Percentiles rank a stretch among this genome's conserved stretches.
These are phyloP conservation scores for Laguncularia racemosa DNA, from an alignment of 345 rosid species.

Conservation along the genomic window DNA sequence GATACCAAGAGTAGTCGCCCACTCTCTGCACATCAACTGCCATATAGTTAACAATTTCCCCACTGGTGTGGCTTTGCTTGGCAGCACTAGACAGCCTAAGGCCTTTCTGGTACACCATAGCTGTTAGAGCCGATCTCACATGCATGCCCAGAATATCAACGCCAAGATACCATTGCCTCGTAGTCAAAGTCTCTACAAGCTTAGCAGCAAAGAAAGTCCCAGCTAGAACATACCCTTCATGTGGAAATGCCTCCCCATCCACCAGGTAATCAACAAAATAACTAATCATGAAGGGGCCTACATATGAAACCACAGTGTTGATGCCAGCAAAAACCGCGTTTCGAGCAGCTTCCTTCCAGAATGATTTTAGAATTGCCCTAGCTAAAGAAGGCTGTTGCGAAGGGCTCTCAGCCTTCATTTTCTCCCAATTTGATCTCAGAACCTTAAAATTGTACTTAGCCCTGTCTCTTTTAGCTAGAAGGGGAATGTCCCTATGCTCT, in stretches of 20 bases:
- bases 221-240: constrained; percentile 94
- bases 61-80: constrained; percentile 92
- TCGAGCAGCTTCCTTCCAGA: constrained; percentile 94
- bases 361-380: constrained; percentile 78
- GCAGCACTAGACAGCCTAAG: constrained; percentile 83
- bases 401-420: constrained; percentile 58
- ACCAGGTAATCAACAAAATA: constrained; percentile 95
- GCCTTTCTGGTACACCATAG: constrained; percentile 93
- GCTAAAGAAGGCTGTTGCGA: constrained; percentile 84
- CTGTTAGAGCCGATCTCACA: constrained; percentile 95
- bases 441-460: constrained; percentile 81
- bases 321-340: constrained; percentile 91
- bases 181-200: constrained; percentile 87
- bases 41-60: constrained; percentile 96
- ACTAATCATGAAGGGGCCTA: constrained; percentile 93
- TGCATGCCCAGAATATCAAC: constrained; percentile 99
- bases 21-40: constrained; percentile 98
- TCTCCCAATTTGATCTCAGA: constrained; percentile 90
- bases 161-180: constrained; percentile 99
- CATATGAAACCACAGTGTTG: constrained; percentile 89
- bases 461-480: constrained; percentile 81
- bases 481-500: constrained; percentile 96
- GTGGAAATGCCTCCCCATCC: constrained; percentile 74
- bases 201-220: constrained; percentile 90
- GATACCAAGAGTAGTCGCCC: constrained; percentile 98